Evolutionary conservation across 2,329 filamentous ascomycete genomes (phyloP), one percentile per base, ranked within the genome.

Genomic region (Trichoderma brevicompactum): DNA sequence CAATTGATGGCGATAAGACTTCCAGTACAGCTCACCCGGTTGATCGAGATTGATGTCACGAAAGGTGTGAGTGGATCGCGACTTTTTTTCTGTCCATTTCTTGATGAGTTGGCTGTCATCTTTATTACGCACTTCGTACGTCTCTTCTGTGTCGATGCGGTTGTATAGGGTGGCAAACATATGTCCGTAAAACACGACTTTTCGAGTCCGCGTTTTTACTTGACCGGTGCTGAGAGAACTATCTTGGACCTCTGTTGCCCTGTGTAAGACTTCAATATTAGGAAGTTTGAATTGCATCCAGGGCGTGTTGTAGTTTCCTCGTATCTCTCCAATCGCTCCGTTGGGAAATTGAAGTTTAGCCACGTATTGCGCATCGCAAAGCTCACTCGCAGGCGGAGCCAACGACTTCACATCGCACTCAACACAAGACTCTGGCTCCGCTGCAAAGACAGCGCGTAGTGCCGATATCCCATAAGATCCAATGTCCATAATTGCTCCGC

Each of bases 121-220:
- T 38, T 17, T 36, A 23, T 48, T 48, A 6, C 43, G n/a, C 9
- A 48, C 43, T 38, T 38, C 55, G 9, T 36, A 48, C 0, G 43
- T 36, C 15, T 59, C 53, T 34, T 56, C 53, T 12, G 53, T 56
- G 43, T 56, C 53, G 34, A 56, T 56, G 28, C 53, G 53, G 7
- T 56, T 41, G 15, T 56, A 44, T n/a, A 48, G 10, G 7, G 55
- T 59, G n/a, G 41, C 55, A 36, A 59, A 19, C 55, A 59, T 59
- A 10, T 46, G 19, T 2, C 53, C 53, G 40, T 56, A 56, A 17
- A 56, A 56, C 0, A 17, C 10, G 5, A 56, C 53, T 1, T 44
- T 56, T 28, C 53, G 38, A 5, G 53, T 56, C 53, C 32, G 36
- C 10, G 34, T 44, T 43, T 56, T 56, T 19, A 43, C 53, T 43